A percentile compares a stretch with the other conserved stretches of the same genome.
Conservation (phyloP, 23 red algal species). For the Gracilaria caudata region DNA sequence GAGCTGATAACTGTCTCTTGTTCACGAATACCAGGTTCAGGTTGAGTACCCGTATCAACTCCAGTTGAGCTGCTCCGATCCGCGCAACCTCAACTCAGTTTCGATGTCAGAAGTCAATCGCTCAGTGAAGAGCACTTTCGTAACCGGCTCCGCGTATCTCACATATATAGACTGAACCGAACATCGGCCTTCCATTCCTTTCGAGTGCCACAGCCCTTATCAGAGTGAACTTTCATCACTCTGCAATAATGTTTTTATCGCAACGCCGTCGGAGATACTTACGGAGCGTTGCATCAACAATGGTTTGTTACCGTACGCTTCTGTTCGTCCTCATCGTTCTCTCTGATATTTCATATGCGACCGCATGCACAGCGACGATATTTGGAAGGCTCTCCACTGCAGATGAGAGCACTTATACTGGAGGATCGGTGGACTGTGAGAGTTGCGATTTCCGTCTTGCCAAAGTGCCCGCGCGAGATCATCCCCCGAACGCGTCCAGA, state of each 20-base stretch:
- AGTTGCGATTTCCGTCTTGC: constrained; percentile 76
- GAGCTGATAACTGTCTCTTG: background rate
- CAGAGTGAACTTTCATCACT: background rate
- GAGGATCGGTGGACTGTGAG: constrained; percentile 34
- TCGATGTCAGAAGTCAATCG: background rate
- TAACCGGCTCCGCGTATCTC: too few relatives aligned
- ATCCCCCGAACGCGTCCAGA: constrained; percentile 11
- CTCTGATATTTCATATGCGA: background rate
- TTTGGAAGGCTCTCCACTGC: constrained; percentile 48
- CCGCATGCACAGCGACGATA: constrained; percentile 67
- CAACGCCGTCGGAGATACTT: background rate
- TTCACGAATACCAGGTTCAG: too few relatives aligned
- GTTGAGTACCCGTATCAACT: too few relatives aligned
- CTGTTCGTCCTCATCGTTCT: background rate
- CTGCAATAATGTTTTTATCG: background rate
- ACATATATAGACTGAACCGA: background rate
- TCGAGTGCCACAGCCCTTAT: background rate
- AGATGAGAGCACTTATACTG: constrained; percentile 40
- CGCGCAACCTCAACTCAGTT: too few relatives aligned
- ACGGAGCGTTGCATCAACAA: background rate
- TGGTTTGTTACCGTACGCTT: background rate
- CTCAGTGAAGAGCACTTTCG: background rate
- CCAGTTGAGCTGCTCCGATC: too few relatives aligned
- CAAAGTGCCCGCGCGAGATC: constrained; percentile 26
- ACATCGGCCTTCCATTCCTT: background rate